These are phyloP conservation scores for Teunomyces atbi DNA, from an alignment of 805 yeast species.

Conservation along the genomic window DNA sequence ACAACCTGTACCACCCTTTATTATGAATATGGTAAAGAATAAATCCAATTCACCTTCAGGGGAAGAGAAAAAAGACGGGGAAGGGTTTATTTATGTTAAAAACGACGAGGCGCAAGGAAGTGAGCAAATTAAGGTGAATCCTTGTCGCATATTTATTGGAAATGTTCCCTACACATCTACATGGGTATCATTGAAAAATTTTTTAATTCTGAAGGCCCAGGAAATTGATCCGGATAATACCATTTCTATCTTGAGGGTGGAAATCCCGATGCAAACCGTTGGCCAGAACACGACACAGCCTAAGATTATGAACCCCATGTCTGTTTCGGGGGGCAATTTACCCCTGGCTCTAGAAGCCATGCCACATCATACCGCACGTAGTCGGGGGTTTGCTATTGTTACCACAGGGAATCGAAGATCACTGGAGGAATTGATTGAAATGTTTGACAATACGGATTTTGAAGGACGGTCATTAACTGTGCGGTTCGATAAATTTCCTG, in stretches of 20 bases:
- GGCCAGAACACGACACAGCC: not conserved
- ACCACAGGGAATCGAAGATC: slow-evolving; percentile 46
- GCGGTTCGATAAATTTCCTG: slow-evolving; percentile 56
- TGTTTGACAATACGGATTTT: slow-evolving; percentile 52
- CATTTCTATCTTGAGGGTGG: slow-evolving; percentile 33
- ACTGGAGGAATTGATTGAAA: slow-evolving; percentile 47
- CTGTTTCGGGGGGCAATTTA: not conserved
- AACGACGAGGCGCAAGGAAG: slow-evolving; percentile 17
- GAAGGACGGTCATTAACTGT: slow-evolving; percentile 63
- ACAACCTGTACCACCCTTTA: slow-evolving; percentile 24
- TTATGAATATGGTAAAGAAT: slow-evolving; percentile 22
- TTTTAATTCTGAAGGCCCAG: slow-evolving; percentile 21
- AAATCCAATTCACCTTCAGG: slow-evolving; percentile 6
- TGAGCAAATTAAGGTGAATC: slow-evolving; percentile 31
- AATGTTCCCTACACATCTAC: slow-evolving; percentile 51
- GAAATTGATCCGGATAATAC: slow-evolving; percentile 26
- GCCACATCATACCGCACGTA: slow-evolving; percentile 6
- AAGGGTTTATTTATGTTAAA: slow-evolving; percentile 15
- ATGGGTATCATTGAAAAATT: slow-evolving; percentile 32
- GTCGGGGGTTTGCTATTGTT: slow-evolving; percentile 67
- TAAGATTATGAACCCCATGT: not conserved
- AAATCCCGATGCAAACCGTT: slow-evolving; percentile 37
- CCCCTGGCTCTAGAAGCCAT: not conserved
- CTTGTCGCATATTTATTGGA: slow-evolving; percentile 50
- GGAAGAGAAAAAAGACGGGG: slow-evolving; percentile 2